phyloP scores from a whole-genome alignment of 371 early-diverging fungal species.

The Ecytonucleospora hepatopenaei region DNA sequence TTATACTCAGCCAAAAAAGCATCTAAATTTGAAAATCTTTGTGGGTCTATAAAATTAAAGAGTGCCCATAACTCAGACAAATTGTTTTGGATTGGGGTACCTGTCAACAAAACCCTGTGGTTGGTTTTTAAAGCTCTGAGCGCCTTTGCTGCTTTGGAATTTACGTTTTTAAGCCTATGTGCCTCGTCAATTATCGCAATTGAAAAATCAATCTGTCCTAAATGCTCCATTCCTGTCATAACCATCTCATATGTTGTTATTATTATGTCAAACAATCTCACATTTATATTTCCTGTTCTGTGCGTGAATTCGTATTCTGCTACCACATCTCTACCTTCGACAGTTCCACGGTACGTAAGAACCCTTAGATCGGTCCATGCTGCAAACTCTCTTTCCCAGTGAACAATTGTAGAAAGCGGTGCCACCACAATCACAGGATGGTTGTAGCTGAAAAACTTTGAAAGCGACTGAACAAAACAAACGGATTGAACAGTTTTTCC shows the following conservation, averaged over 20 bases:
- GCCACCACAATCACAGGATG: constrained; percentile 80
- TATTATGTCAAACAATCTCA: constrained; percentile 73
- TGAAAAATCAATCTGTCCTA: constrained; percentile 75
- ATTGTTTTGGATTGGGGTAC: constrained; percentile 96
- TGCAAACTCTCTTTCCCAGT: constrained; percentile 82
- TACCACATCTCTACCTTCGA: constrained; percentile 64
- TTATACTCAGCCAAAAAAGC: constrained; percentile 93
- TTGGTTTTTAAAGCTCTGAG: constrained; percentile 71
- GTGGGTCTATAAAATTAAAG: constrained; percentile 87
- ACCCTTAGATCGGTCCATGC: constrained; percentile 81
- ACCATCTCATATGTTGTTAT: constrained; percentile 94
- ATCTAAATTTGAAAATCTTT: constrained; percentile 73
- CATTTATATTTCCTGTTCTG: constrained; percentile 62
- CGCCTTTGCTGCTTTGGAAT: constrained; percentile 75
- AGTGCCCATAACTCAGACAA: constrained; percentile 93
- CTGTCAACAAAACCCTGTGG: constrained; percentile 83
- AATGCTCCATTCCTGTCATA: constrained; percentile 68
- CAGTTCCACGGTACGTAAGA: constrained; percentile 76
- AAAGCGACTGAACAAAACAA: constrained; percentile 71
- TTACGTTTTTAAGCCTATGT: constrained; percentile 95
- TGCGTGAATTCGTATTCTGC: constrained; percentile 65
- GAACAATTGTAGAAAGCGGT: constrained; percentile 86
- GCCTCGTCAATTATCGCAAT: constrained; percentile 95
- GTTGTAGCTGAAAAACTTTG: constrained; percentile 67
- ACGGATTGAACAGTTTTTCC: constrained; percentile 95